These are phyloP conservation scores for Fistulifera pelliculosa DNA, from an alignment of 108 stramenopile genomes.

Conservation along the genomic window DNA sequence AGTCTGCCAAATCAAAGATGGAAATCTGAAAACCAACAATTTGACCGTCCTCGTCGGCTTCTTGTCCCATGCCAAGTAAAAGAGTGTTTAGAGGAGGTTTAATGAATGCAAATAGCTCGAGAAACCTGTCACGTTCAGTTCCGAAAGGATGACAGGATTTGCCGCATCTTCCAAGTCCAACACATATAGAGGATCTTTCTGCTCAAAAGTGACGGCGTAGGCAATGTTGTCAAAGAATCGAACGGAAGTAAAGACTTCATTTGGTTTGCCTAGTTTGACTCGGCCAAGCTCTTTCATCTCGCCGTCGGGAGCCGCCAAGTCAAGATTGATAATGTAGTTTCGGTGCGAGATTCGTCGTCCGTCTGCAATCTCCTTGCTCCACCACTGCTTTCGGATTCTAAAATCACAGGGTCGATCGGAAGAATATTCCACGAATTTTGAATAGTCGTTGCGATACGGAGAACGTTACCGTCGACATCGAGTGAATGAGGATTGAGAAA, in stretches of 20 bases:
- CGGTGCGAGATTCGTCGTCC: slow-evolving; percentile 1
- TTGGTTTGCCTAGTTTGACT: slow-evolving; percentile 24
- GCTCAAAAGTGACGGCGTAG: slow-evolving; percentile 48
- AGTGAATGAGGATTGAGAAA: slow-evolving; percentile 35
- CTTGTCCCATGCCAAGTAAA: slow-evolving; percentile 39
- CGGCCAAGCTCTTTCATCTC: slow-evolving; percentile 18
- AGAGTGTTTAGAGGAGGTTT: slow-evolving; percentile 19
- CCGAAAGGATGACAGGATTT: slow-evolving; percentile 19
- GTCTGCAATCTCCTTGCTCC: neutral
- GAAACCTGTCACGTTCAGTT: slow-evolving; percentile 44
- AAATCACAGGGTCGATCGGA: neutral
- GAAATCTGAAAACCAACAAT: slow-evolving; percentile 31
- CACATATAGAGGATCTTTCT: slow-evolving; percentile 43
- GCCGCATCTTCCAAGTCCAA: slow-evolving; percentile 25
- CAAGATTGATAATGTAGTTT: neutral
- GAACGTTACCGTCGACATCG: slow-evolving; percentile 16
- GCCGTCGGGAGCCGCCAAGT: neutral
- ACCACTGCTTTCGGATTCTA: slow-evolving; percentile 1
- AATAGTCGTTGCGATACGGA: slow-evolving; percentile 40
- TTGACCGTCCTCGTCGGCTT: slow-evolving; percentile 29
- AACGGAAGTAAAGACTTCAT: slow-evolving; percentile 37
- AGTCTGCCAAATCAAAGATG: slow-evolving; percentile 31
- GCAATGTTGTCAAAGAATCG: slow-evolving; percentile 39
- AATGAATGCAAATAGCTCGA: slow-evolving; percentile 46
- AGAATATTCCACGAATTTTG: neutral